A percentile compares a stretch with the other conserved stretches of the same genome.
phyloP scores from a whole-genome alignment of 2,329 filamentous ascomycete genomes.

The Colletotrichum tabaci region DNA sequence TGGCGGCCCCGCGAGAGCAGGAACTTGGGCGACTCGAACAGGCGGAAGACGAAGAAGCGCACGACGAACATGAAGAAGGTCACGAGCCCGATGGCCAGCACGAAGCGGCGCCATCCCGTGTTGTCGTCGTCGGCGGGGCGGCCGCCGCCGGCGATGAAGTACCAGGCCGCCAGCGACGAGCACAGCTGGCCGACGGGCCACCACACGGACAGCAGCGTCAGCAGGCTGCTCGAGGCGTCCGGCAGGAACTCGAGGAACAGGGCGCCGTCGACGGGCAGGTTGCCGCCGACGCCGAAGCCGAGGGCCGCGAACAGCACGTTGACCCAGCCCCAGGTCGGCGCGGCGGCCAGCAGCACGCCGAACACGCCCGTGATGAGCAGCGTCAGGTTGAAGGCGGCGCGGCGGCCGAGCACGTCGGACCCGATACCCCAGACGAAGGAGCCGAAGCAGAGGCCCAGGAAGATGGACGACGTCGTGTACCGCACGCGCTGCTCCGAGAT shows the following conservation, averaged over 20 bases:
- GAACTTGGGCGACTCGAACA: conserved; percentile 90
- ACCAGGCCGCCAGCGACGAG: conserved; percentile 81
- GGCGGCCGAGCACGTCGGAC: conserved; percentile 83
- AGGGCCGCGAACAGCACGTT: conserved; percentile 74
- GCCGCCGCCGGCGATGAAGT: conserved; percentile 77
- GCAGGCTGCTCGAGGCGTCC: conserved; percentile 78
- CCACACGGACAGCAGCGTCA: conserved; percentile 88
- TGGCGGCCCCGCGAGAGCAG: conserved; percentile 83
- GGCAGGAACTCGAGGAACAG: conserved; percentile 89
- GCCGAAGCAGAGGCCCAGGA: conserved; percentile 82
- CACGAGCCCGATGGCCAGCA: conserved; percentile 78
- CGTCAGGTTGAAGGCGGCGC: conserved; percentile 85
- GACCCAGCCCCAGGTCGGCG: conserved; percentile 76
- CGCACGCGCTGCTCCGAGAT: conserved; percentile 79
- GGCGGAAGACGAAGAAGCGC: conserved; percentile 84
- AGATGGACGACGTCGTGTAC: conserved; percentile 85
- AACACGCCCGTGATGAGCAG: conserved; percentile 82
- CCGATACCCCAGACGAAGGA: conserved; percentile 87
- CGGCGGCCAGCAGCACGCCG: conserved; percentile 78
- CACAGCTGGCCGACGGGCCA: conserved; percentile 88
- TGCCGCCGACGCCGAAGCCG: conserved; percentile 81
- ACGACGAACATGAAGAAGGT: conserved; percentile 84
- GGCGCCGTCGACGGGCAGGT: conserved; percentile 83
- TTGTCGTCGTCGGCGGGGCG: conserved; percentile 61
- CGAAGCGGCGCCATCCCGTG: conserved; percentile 81